Base-by-base conservation (phyloP, 441 rosid genomes). In the Euphorbia celastroides region DNA sequence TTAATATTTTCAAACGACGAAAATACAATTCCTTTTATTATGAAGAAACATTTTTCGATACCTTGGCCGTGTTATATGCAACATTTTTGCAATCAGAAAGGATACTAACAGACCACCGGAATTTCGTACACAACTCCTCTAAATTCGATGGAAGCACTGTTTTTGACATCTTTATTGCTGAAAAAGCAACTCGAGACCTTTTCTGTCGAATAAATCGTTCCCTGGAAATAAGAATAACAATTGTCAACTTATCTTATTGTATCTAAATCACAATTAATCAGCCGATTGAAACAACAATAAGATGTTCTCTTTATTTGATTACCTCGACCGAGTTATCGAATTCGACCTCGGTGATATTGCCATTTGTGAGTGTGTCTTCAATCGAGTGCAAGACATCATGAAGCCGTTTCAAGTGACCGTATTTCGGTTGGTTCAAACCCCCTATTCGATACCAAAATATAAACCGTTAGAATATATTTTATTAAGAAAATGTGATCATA, bases 51-150 rank as follows among this genome's bases (percentile, higher is more conserved):
- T n/a, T n/a, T n/a, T n/a, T n/a, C n/a, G n/a, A n/a, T n/a, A 80
- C 90, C 84, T 83, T 86, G 0, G 94, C 91, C 0, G 91, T 80
- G 20, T 83, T 86, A 60, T 77, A 86, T 1, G 34, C 74, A 57
- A 64, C 88, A 0, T 34, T 80, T 65, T 64, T 69, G 36, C 92
- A 83, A 54, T 87, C 85, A 0, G 88, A 81, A 57, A 86, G 82
- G 60, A 82, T 73, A 55, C 76, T 80, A 23, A 87, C 84, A 1
- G 96, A 87, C 90, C 94, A 92, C 79, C 0, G 89, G 96, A 16
- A 87, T 59, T 2, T 12, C 32, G 23, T 74, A 73, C 0, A 64
- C 17, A 34, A 26, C 36, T 19, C 82, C 92, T 59, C 62, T 70
- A 54, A 75, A 82, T n/a, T 10, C 71, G 52, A 81, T 38, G 0